A percentile compares a stretch with the other conserved stretches of the same genome.
Evolutionary conservation across 2,329 filamentous ascomycete species (phyloP).

Genomic region (Fusarium oligoseptatum): DNA sequence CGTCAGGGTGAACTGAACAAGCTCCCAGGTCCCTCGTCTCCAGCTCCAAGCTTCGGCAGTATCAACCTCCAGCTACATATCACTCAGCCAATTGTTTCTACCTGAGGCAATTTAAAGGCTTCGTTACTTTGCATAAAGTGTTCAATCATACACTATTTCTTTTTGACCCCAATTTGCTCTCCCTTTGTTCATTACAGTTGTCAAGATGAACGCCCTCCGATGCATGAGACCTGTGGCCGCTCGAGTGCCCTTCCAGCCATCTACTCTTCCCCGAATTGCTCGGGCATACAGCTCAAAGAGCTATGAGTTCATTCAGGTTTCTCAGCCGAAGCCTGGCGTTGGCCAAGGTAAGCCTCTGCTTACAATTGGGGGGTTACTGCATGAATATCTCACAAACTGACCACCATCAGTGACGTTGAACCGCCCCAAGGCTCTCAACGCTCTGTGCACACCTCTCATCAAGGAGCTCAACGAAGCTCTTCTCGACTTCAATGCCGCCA

Average conservation of each 20-base stretch:
- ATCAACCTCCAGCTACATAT: conserved; percentile 23
- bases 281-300: conserved; percentile 66
- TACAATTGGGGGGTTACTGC: background rate
- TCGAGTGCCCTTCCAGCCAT: conserved; percentile 63
- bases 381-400: background rate
- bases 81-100: conserved; percentile 6
- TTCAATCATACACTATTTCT: conserved; percentile 7
- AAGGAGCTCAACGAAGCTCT: conserved; percentile 88
- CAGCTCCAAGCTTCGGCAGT: conserved; percentile 27
- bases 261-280: conserved; percentile 67
- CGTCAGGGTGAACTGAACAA: conserved; percentile 39
- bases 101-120: background rate
- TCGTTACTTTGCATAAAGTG: background rate
- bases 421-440: conserved; percentile 95
- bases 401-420: conserved; percentile 82
- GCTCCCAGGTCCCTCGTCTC: conserved; percentile 26
- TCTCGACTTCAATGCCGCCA: conserved; percentile 75
- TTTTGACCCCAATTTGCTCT: background rate
- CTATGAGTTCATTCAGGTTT: conserved; percentile 88
- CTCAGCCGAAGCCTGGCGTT: conserved; percentile 88
- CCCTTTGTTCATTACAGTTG: conserved; percentile 21
- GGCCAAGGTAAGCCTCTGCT: conserved; percentile 76
- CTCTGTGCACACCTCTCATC: conserved; percentile 91
- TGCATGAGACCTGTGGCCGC: conserved; percentile 70
- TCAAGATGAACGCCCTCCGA: conserved; percentile 66